phyloP scores from a whole-genome alignment of 2,329 filamentous ascomycete species.

The Blumeria graminis region DNA sequence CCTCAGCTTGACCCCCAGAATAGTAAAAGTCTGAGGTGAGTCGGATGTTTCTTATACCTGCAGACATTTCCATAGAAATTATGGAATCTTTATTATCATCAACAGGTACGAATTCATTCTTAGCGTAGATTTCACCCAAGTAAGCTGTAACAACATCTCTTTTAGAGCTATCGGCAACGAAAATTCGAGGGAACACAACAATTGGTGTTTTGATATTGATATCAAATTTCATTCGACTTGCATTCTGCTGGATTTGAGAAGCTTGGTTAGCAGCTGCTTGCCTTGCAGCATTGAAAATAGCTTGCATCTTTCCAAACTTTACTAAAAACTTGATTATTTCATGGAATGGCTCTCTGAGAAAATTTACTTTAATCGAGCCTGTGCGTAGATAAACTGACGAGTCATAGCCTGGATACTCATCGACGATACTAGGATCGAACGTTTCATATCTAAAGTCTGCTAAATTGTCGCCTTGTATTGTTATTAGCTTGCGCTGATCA shows the following conservation, averaged over 20 bases:
- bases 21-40: constrained; percentile 82
- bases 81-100: constrained; percentile 51
- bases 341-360: constrained; percentile 86
- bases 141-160: constrained; percentile 79
- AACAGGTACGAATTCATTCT: constrained; percentile 72
- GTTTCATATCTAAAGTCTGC: constrained; percentile 97
- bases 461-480: constrained; percentile 84
- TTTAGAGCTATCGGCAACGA: constrained; percentile 41
- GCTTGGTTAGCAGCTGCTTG: constrained; percentile 88
- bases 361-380: constrained; percentile 90
- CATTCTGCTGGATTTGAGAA: constrained; percentile 74
- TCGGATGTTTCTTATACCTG: constrained; percentile 77
- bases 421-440: constrained; percentile 46
- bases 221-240: constrained; percentile 80
- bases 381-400: constrained; percentile 75
- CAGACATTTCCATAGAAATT: constrained; percentile 69
- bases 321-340: constrained; percentile 96
- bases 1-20: constrained; percentile 43
- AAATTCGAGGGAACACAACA: constrained; percentile 68
- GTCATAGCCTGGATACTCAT: constrained; percentile 80
- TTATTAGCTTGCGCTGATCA: constrained; percentile 62
- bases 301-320: constrained; percentile 99
- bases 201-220: constrained; percentile 87
- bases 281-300: constrained; percentile 88
- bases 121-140: constrained; percentile 88